Conservation (phyloP, 345 rosid genomes). For the Camelina laxa region DNA sequence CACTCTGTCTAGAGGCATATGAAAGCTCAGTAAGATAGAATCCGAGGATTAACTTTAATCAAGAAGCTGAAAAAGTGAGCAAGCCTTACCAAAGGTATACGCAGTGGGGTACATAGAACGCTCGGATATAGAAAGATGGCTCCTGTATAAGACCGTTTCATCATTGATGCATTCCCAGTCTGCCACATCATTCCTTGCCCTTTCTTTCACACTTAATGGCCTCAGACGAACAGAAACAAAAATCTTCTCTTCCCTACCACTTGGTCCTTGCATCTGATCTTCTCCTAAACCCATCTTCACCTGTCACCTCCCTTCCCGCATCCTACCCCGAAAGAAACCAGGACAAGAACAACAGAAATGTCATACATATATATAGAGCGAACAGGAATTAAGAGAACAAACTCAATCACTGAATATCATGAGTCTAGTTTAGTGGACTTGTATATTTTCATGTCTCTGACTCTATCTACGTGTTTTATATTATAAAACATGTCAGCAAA, state of each 20-base stretch:
- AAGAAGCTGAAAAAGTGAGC: conserved; percentile 28
- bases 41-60: conserved; percentile 19
- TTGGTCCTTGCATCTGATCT: conserved; percentile 55
- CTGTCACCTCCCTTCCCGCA: conserved; percentile 47
- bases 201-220: conserved; percentile 87
- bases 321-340: conserved; percentile 46
- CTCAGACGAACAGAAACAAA: conserved; percentile 85
- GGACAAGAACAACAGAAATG: conserved; percentile 39
- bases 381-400: conserved; percentile 30
- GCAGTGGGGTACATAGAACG: conserved; percentile 91
- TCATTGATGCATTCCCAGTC: conserved; percentile 95
- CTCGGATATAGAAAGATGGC: conserved; percentile 76
- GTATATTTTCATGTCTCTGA: conserved; percentile 41
- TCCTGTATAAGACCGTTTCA: conserved; percentile 67
- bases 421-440: conserved; percentile 44
- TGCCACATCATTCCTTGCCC: conserved; percentile 64
- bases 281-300: conserved; percentile 62
- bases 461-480: conserved; percentile 42
- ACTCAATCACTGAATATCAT: conserved; percentile 52
- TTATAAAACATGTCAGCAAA: conserved; percentile 22
- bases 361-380: conserved; percentile 1
- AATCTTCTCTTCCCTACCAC: conserved; percentile 64
- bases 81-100: conserved; percentile 78
- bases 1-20: conserved; percentile 68
- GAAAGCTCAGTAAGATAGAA: conserved; percentile 27